A percentile compares a stretch with the other conserved stretches of the same genome.
Evolutionary conservation across 2,329 filamentous ascomycete genomes (phyloP).

Genomic region (Cercospora sojina): DNA sequence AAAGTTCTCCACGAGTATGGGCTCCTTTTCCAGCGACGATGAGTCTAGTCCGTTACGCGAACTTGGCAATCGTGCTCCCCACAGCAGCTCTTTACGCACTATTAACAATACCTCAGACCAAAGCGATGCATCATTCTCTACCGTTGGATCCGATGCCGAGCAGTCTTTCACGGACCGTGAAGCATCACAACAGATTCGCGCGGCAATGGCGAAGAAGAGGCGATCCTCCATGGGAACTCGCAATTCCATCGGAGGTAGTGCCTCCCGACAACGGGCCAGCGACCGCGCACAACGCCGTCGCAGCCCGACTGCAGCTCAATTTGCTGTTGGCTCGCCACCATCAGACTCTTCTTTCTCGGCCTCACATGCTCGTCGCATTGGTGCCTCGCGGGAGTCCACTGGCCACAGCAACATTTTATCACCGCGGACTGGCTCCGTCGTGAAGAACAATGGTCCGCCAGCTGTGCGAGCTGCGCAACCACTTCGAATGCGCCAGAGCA

Average conservation of each 20-base stretch:
- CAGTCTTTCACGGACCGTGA: slow-evolving; percentile 30
- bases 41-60: slow-evolving; percentile 51
- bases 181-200: slow-evolving; percentile 34
- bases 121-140: slow-evolving; percentile 30
- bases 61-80: slow-evolving; percentile 45
- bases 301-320: slow-evolving; percentile 51
- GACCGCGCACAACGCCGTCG: slow-evolving; percentile 52
- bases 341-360: slow-evolving; percentile 64
- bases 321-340: slow-evolving; percentile 50
- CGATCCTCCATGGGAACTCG: slow-evolving; percentile 31
- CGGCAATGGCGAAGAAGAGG: slow-evolving; percentile 54
- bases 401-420: slow-evolving; percentile 55
- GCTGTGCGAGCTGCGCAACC: slow-evolving; percentile 12
- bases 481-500: slow-evolving; percentile 21
- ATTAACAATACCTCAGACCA: slow-evolving; percentile 29
- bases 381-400: slow-evolving; percentile 56
- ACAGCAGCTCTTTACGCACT: slow-evolving; percentile 29
- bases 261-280: slow-evolving; percentile 32
- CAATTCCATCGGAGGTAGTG: slow-evolving; percentile 40
- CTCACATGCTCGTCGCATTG: slow-evolving; percentile 66
- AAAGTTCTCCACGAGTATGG: slow-evolving; percentile 57
- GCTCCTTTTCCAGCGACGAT: slow-evolving; percentile 59
- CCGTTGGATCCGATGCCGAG: slow-evolving; percentile 19
- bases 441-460: slow-evolving; percentile 44
- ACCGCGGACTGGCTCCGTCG: slow-evolving; percentile 58